phyloP scores from a whole-genome alignment of 1,284 basidiomycete genomes.

The Puccinia triticina region DNA sequence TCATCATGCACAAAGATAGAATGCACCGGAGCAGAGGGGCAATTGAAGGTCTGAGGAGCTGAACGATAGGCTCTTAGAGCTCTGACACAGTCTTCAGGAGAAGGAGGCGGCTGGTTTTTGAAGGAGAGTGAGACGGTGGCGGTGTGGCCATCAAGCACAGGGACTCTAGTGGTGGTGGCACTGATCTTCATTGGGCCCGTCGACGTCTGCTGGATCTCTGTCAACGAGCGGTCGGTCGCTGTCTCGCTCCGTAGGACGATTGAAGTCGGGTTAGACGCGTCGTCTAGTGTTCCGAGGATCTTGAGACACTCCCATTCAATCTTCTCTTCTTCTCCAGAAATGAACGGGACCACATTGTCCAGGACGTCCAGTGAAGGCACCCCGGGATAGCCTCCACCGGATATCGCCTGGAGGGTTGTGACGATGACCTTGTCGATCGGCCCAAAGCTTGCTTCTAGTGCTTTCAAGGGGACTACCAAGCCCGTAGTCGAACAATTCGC shows the following conservation, averaged over 20 bases:
- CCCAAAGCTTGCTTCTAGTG: constrained; percentile 88
- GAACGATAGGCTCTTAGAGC: constrained; percentile 76
- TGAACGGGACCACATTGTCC: constrained; percentile 95
- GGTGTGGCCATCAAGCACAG: constrained; percentile 89
- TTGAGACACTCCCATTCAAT: constrained; percentile 98
- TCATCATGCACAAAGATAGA: constrained; percentile 93
- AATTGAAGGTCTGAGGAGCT: constrained; percentile 76
- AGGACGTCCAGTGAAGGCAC: constrained; percentile 86
- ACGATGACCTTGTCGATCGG: constrained; percentile 86
- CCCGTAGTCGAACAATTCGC: constrained; percentile 98
- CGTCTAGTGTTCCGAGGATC: constrained; percentile 79
- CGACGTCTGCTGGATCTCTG: constrained; percentile 79
- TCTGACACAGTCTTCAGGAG: constrained; percentile 81
- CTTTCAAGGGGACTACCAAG: constrained; percentile 85
- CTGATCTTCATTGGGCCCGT: constrained; percentile 79
- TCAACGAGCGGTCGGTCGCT: constrained; percentile 51
- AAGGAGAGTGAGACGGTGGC: constrained; percentile 88
- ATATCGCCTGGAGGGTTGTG: constrained; percentile 97
- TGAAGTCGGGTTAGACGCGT: constrained; percentile 60
- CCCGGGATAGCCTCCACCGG: constrained; percentile 94
- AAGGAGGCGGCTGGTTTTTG: constrained; percentile 75
- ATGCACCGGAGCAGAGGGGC: constrained; percentile 82
- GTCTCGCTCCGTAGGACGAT: constrained; percentile 56
- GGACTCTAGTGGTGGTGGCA: constrained; percentile 87
- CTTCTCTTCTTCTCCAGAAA: constrained; percentile 83